A percentile compares a stretch with the other conserved stretches of the same genome.
These are phyloP conservation scores for Vanilla planifolia DNA, from an alignment of 106 monocot genomes.

Conservation along the genomic window DNA sequence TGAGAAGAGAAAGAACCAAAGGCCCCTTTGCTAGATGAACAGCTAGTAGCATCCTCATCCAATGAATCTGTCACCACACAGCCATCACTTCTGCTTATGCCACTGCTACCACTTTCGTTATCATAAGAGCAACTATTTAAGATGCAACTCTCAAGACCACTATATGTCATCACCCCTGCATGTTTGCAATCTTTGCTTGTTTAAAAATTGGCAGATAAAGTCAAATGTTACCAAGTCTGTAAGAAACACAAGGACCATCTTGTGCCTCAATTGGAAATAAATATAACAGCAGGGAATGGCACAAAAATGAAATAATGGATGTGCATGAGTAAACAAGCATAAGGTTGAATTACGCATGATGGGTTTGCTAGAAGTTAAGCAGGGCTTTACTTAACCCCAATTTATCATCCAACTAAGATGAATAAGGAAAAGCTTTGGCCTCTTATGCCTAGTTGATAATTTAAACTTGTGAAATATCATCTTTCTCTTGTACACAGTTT, in stretches of 20 bases:
- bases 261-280: too few relatives aligned
- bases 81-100: conserved; percentile 30
- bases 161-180: conserved; percentile 84
- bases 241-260: background rate
- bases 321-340: too few relatives aligned
- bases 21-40: conserved; percentile 74
- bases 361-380: too few relatives aligned
- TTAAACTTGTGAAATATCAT: too few relatives aligned
- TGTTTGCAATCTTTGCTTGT: background rate
- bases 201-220: background rate
- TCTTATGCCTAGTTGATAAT: too few relatives aligned
- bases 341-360: too few relatives aligned
- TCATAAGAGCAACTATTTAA: conserved; percentile 59
- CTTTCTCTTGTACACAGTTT: too few relatives aligned
- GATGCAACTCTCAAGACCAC: conserved; percentile 79
- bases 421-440: too few relatives aligned
- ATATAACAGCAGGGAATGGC: too few relatives aligned
- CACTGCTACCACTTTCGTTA: conserved; percentile 40
- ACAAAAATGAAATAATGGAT: too few relatives aligned
- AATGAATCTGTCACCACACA: conserved; percentile 40
- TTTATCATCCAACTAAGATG: too few relatives aligned
- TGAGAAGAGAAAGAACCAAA: conserved; percentile 58
- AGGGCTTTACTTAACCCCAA: too few relatives aligned
- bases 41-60: conserved; percentile 71
- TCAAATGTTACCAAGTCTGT: background rate